Evolutionary conservation across 805 yeast species (phyloP).

Genomic region (Candida xyloterini): DNA sequence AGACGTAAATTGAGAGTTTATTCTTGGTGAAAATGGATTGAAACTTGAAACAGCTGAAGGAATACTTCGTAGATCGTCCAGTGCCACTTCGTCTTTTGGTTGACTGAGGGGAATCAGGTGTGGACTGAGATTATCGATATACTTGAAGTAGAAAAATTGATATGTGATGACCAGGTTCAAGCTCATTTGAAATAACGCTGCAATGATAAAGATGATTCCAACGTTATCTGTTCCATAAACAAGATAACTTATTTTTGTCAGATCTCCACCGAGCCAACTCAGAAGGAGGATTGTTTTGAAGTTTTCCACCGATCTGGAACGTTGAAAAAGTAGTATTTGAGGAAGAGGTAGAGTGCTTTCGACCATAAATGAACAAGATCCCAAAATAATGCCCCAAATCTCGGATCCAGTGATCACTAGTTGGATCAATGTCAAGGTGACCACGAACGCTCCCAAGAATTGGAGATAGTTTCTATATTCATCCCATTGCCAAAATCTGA

Average conservation of each 20-base stretch:
- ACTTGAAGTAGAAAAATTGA: constrained; percentile 65
- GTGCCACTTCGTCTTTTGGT: constrained; percentile 1
- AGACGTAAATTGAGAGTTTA: constrained; percentile 9
- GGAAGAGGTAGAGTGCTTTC: constrained; percentile 77
- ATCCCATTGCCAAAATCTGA: constrained; percentile 83
- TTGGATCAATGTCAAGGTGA: constrained; percentile 20
- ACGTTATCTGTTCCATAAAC: constrained; percentile 74
- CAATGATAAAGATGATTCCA: constrained; percentile 59
- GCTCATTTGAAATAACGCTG: constrained; percentile 75
- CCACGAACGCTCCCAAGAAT: constrained; percentile 48
- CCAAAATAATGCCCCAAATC: constrained; percentile 30
- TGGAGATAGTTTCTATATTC: constrained; percentile 25
- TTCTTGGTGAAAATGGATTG: constrained; percentile 9
- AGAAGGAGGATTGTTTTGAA: constrained; percentile 71
- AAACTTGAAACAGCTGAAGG: constrained; percentile 7
- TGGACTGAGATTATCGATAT: constrained; percentile 17
- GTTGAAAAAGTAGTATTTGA: constrained; percentile 65
- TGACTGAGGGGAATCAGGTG: neutral
- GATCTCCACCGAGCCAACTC: constrained; percentile 89
- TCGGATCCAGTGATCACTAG: constrained; percentile 24
- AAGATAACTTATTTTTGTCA: constrained; percentile 69
- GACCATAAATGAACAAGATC: constrained; percentile 48
- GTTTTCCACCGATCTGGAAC: constrained; percentile 69
- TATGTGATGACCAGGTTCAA: constrained; percentile 70
- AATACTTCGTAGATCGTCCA: constrained; percentile 5